Evolutionary conservation across 2,329 filamentous ascomycete genomes (phyloP).

Genomic region (Calonectria fujianensis): DNA sequence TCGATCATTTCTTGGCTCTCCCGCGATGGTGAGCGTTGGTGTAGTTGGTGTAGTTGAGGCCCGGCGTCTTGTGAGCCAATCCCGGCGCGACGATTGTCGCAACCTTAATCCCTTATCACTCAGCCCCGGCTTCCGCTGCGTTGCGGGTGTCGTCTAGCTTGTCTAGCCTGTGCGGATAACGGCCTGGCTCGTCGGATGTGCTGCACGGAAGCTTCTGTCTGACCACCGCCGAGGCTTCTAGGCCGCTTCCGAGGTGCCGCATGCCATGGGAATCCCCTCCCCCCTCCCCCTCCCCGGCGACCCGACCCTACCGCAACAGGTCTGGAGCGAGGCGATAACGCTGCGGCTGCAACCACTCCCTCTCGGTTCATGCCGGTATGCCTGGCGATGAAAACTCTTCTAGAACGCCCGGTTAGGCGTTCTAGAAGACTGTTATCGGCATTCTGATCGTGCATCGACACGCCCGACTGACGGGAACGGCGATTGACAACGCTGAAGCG

Average conservation of each 20-base stretch:
- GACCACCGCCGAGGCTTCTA: conserved; percentile 21
- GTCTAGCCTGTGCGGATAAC: background rate
- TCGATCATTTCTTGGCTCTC: conserved; percentile 39
- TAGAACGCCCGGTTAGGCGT: conserved; percentile 13
- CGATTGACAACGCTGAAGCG: conserved; percentile 2
- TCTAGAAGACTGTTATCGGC: conserved; percentile 19
- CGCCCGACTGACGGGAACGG: conserved; percentile 24
- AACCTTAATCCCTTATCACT: conserved; percentile 29
- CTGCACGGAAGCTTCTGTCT: conserved; percentile 12
- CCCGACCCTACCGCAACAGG: conserved; percentile 17
- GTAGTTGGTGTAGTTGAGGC: background rate
- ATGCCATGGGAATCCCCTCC: conserved; percentile 12
- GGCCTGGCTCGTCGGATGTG: background rate
- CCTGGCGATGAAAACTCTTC: conserved; percentile 13
- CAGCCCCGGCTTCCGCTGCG: background rate
- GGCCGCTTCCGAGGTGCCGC: conserved; percentile 6
- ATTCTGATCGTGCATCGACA: conserved; percentile 14
- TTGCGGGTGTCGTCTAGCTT: background rate
- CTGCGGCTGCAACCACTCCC: conserved; percentile 34
- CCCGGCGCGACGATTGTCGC: conserved; percentile 5
- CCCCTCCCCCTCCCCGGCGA: background rate
- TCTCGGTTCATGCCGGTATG: conserved; percentile 23
- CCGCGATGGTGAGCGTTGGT: background rate
- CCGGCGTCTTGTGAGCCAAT: conserved; percentile 17
- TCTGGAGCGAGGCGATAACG: conserved; percentile 10